Evolutionary conservation across 768 basidiomycete genomes (phyloP), one percentile per base, ranked within the genome.

Genomic region (Hypsizygus marmoreus): DNA sequence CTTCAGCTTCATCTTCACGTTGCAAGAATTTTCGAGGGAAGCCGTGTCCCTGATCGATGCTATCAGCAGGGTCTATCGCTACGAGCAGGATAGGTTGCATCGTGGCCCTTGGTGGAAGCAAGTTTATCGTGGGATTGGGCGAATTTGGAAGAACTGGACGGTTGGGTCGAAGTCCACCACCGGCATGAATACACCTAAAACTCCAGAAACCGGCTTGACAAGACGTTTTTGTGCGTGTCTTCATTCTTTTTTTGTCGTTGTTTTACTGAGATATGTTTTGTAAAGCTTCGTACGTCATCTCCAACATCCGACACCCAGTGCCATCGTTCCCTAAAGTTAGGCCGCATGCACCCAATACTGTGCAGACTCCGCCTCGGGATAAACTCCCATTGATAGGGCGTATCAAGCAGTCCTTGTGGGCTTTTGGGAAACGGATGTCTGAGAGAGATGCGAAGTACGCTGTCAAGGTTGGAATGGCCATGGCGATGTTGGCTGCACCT

Each of bases 11-110:
- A 88, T 97, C 53, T 99, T 97, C 67, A 95, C 93, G 0, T 64
- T 97, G 33, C 93, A 99, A 66, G 97, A 98, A 61, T 97, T 97
- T 61, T 80, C 91, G 6, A 74, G 79, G 47, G 95, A 98, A 64
- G 66, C 95, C 40, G 73, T 87, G 24, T 82, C 81, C 14, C 80
- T 98, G 9, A 77, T 91, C 0, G 90, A 94, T 60, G 85, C 90
- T 6, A 89, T 97, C 76, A 75, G 82, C 40, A 75, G 85, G 45
- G 84, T 97, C 35, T 86, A 88, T 43, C 76, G 70, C 43, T 78
- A 82, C 29, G 86, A 91, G 60, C 74, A 80, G 43, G 71, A 74
- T 19, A 67, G 69, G 33, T 54, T 66, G 12, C 58, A 60, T 33
- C 64, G 65, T 36, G 53, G 57, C 4, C 47, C 56, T 29, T 74